These are phyloP conservation scores for Penicillium rolfsii DNA, from an alignment of 2,329 filamentous ascomycete species.

Conservation along the genomic window DNA sequence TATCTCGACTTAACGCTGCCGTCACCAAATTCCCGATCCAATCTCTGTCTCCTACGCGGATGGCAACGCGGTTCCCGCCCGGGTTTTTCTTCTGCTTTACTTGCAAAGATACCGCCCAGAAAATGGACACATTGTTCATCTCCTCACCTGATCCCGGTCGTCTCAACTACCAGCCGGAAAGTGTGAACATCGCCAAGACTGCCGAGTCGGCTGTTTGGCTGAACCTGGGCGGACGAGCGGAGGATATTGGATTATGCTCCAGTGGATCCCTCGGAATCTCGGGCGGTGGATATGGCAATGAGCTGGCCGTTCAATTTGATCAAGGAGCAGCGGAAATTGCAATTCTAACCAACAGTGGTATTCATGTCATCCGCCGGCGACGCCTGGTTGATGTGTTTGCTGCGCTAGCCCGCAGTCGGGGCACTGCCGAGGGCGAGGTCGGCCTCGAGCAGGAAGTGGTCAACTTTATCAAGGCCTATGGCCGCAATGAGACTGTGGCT, in stretches of 20 bases:
- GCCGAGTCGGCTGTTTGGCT: constrained; percentile 82
- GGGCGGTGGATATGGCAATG: constrained; percentile 86
- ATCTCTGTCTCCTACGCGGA: constrained; percentile 46
- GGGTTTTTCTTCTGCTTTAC: constrained; percentile 91
- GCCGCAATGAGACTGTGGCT: constrained; percentile 83
- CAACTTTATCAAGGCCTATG: constrained; percentile 83
- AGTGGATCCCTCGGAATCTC: constrained; percentile 64
- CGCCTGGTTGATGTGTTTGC: constrained; percentile 92
- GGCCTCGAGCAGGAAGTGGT: constrained; percentile 80
- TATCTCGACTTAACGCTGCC: constrained; percentile 25
- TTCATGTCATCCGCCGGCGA: constrained; percentile 81
- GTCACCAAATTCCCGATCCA: constrained; percentile 55
- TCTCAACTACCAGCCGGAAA: constrained; percentile 64
- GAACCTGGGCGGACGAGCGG: constrained; percentile 70
- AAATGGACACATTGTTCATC: constrained; percentile 73
- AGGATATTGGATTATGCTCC: constrained; percentile 78
- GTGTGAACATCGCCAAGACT: constrained; percentile 61
- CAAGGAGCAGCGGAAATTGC: constrained; percentile 80
- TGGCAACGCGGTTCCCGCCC: constrained; percentile 68
- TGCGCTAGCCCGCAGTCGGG: constrained; percentile 71
- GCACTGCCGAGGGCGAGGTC: constrained; percentile 63
- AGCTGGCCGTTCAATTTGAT: constrained; percentile 95
- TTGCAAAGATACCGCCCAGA: constrained; percentile 61
- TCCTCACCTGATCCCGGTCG: constrained; percentile 85
- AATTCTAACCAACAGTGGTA: constrained; percentile 85